Evolutionary conservation across 2,329 filamentous ascomycete species (phyloP), one percentile per base, ranked within the genome.

Genomic region (Rutstroemia sp.): DNA sequence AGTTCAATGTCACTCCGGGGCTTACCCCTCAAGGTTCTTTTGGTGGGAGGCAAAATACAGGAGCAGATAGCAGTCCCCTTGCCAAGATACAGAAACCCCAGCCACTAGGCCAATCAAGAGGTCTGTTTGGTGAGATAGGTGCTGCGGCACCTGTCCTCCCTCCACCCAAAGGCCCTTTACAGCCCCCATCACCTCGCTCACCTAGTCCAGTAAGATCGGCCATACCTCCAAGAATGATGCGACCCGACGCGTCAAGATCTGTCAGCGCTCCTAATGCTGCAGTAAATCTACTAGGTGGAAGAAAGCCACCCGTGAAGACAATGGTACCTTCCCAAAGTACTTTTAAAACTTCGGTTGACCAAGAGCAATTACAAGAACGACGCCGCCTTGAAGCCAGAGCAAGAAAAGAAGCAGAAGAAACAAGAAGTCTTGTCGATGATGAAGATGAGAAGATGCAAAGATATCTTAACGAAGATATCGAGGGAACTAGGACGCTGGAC

Each of bases 391-490:
- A 67, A 45, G 70, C 76, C 3, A 79, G 76, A 63, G 79, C 78
- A 46, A 77, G 74, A 61, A 79, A 79, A 58, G 79, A 82, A 63
- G 79, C 77, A 0, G 80, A 82, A 57, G 79, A 83, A 66, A 74
- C 74, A 5, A 77, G 79, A 58, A 73, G 80, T 4, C 73, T 88
- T 2, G 73, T 82, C 21, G 83, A 88, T 56, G 81, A 89, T 51
- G 86, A 90, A 61, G 86, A 88, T 61, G 85, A 87, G 25, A 78
- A 82, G 34, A 79, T 88, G 23, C 83, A 87, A 57, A 76, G 76
- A 59, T 74, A 87, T 30, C 76, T 92, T 38, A 74, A 74, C 6
- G 79, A 78, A n/a, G 76, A 81, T 8, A 73, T 86, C 19, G 74
- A 83, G 63, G 80, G 83, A n/a, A 85, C 79, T 4, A 74, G 81